These are phyloP conservation scores for Schrenkiella parvula DNA, from an alignment of 345 rosid species.

Conservation along the genomic window DNA sequence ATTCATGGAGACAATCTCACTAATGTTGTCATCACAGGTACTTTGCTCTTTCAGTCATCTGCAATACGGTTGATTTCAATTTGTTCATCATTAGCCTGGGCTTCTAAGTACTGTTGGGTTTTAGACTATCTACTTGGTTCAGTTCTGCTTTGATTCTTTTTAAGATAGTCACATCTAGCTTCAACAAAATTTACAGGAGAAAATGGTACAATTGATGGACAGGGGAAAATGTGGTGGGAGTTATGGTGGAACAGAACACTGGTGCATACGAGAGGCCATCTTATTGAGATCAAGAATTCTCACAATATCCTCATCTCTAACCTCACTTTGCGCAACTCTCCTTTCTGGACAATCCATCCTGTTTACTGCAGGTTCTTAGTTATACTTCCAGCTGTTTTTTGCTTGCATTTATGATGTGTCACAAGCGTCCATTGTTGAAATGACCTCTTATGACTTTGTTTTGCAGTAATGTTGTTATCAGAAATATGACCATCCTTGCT, in stretches of 20 bases:
- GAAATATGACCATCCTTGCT: conserved; percentile 82
- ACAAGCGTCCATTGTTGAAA: background rate
- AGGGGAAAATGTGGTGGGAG: conserved; percentile 99
- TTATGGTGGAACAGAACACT: conserved; percentile 97
- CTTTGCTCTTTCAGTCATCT: too few species aligned
- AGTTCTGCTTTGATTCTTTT: background rate
- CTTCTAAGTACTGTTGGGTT: background rate
- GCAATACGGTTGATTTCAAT: too few species aligned
- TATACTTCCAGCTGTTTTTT: background rate
- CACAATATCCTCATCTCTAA: conserved; percentile 70
- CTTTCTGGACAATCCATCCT: conserved; percentile 98
- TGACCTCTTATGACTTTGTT: background rate
- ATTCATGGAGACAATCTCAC: conserved; percentile 88
- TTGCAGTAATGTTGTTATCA: conserved; percentile 77
- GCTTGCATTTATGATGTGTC: background rate
- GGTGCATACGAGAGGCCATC: conserved; percentile 91
- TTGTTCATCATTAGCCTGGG: background rate
- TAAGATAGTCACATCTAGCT: background rate
- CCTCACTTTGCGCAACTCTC: conserved; percentile 79
- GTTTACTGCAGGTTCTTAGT: conserved; percentile 76
- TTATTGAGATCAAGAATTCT: conserved; percentile 82
- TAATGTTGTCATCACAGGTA: conserved; percentile 93
- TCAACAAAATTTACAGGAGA: conserved; percentile 45
- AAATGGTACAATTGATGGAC: conserved; percentile 94
- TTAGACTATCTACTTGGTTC: background rate